Conservation (phyloP, 768 basidiomycete species). For the Pleurotus citrinopileatus region DNA sequence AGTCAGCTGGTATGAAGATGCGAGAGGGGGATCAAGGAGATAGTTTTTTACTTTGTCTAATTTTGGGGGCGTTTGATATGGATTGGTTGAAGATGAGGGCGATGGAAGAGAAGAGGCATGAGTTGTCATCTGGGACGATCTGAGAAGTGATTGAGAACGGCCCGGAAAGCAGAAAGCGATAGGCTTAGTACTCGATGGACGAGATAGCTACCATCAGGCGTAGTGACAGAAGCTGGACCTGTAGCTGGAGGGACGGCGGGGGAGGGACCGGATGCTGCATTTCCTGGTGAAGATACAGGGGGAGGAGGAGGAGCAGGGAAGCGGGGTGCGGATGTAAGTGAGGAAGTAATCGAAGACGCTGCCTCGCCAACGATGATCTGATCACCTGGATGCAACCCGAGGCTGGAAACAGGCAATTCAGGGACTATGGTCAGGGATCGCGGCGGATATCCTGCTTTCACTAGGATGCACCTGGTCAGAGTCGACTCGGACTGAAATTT, state of each 20-base stretch:
- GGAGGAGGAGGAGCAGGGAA: not conserved
- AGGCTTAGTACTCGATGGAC: constrained; percentile 62
- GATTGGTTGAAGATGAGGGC: constrained; percentile 85
- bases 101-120: constrained; percentile 88
- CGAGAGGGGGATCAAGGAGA: not conserved
- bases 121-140: constrained; percentile 97
- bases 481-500: too few species aligned
- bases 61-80: constrained; percentile 60
- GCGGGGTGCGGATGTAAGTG: constrained; percentile 6
- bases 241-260: constrained; percentile 14
- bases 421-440: constrained; percentile 66
- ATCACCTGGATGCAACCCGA: constrained; percentile 78
- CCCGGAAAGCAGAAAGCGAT: not conserved
- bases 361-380: constrained; percentile 76
- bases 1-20: constrained; percentile 3
- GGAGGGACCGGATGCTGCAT: constrained; percentile 13
- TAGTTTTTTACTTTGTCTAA: constrained; percentile 61
- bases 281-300: too few species aligned
- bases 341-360: constrained; percentile 11
- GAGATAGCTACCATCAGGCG: constrained; percentile 56
- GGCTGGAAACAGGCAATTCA: constrained; percentile 69
- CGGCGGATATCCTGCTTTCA: constrained; percentile 87
- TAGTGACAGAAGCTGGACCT: constrained; percentile 58
- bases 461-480: too few species aligned
- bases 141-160: constrained; percentile 23